A percentile compares a stretch with the other conserved stretches of the same genome.
Conservation (phyloP, 2,329 filamentous ascomycete species). For the Aureobasidium lini region DNA sequence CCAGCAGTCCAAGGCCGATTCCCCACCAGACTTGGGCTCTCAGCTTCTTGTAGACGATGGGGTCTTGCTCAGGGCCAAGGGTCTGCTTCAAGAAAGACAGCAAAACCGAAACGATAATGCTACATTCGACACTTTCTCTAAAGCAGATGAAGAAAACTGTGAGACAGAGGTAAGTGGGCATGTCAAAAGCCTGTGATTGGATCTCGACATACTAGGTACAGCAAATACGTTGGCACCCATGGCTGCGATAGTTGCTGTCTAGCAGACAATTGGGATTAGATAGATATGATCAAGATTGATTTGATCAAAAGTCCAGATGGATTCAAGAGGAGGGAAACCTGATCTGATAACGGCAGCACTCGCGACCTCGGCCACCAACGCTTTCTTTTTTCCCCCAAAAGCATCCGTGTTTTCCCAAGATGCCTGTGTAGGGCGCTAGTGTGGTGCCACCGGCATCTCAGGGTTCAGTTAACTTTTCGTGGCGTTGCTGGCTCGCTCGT, state of each 20-base stretch:
- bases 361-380: constrained; percentile 9
- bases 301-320: constrained; percentile 13
- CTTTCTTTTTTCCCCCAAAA: not conserved
- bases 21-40: constrained; percentile 66
- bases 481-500: not conserved
- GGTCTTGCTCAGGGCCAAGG: constrained; percentile 58
- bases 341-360: constrained; percentile 18
- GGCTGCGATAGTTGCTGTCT: not conserved
- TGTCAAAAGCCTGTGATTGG: not conserved
- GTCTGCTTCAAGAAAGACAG: constrained; percentile 80
- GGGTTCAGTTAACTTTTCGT: not conserved
- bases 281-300: constrained; percentile 10
- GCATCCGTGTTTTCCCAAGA: not conserved
- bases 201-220: constrained; percentile 47
- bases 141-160: constrained; percentile 80
- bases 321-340: constrained; percentile 14
- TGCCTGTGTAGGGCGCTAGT: not conserved
- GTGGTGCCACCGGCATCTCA: constrained; percentile 1
- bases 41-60: constrained; percentile 57
- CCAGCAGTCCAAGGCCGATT: constrained; percentile 52
- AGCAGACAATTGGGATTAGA: not conserved
- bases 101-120: constrained; percentile 80
- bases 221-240: constrained; percentile 66
- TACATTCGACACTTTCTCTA: constrained; percentile 74
- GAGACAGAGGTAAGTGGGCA: constrained; percentile 24